Evolutionary conservation across 1,139 yeast genomes (phyloP), one percentile per base, ranked within the genome.

Genomic region (Candida mesenterica): DNA sequence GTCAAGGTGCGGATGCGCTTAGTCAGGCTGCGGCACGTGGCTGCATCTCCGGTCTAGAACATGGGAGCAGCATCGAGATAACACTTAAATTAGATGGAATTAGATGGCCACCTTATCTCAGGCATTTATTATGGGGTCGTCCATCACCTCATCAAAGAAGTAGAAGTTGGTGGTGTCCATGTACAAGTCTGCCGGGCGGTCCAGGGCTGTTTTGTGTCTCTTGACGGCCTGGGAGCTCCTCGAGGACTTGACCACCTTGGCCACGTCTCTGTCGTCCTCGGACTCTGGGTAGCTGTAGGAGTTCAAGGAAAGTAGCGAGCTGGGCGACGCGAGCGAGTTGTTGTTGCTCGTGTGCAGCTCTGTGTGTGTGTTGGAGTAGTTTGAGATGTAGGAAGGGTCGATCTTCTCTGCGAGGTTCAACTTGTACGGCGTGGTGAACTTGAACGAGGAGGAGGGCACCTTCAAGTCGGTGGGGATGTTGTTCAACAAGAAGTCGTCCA

Each of bases 401-500:
- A n/a, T 18, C 32, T n/a, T 34, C 28, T 12, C 24, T 25, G 34
- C 26, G 26, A 28, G 15, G 4, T 24, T 28, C 26, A 30, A 18
- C 14, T 17, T 30, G 32, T 24, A 18, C 4, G 40, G 40, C 13
- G 28, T 32, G 13, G 36, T 15, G 31, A 44, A 35, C 12, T 38
- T 42, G 28, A 35, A 38, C 30, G 40, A 34, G 30, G 33, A 36
- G 14, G 36, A 15, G 10, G 43, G 38, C 20, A 32, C 31, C n/a
- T 36, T 39, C 25, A 34, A 35, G 14, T 50, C 57, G 26, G 55
- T 63, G 37, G 67, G 67, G 18, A 66, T 63, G 39, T 65, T 66
- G 49, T 66, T 66, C 41, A 66, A 51, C 33, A 54, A 44, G 43
- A 66, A 66, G 44, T 67, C 72, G 39, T 66, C 68, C 34, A 65